These are phyloP conservation scores for Pascua sp. DNA, from an alignment of 1,284 basidiomycete genomes.

Conservation along the genomic window DNA sequence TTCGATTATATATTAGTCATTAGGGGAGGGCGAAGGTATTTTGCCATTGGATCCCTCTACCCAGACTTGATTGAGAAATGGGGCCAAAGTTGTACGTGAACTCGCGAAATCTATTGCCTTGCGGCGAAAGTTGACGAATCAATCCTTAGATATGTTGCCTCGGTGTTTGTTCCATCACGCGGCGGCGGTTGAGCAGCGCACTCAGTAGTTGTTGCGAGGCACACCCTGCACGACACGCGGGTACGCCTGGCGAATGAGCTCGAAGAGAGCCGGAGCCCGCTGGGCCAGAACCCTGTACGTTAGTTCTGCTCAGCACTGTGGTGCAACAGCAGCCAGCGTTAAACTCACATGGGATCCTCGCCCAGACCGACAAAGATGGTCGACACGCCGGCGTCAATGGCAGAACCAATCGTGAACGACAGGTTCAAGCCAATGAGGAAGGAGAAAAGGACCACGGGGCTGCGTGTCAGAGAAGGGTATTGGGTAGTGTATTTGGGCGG, in stretches of 20 bases:
- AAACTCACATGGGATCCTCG: conserved; percentile 64
- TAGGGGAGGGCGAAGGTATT: no score
- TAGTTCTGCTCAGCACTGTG: background rate
- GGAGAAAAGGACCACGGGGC: conserved; percentile 68
- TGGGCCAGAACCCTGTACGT: conserved; percentile 54
- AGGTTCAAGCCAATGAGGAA: conserved; percentile 69
- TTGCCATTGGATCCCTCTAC: no score
- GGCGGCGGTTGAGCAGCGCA: no score
- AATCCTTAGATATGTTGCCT: no score
- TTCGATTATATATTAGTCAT: no score
- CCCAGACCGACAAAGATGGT: conserved; percentile 81
- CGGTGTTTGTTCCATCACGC: no score
- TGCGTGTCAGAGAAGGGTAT: conserved; percentile 7
- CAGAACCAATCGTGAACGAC: conserved; percentile 34
- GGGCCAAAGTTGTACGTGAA: no score
- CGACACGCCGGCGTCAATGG: conserved; percentile 61
- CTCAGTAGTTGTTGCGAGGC: conserved; percentile 3
- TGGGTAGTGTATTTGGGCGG: background rate
- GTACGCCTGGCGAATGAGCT: conserved; percentile 47
- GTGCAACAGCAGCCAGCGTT: background rate
- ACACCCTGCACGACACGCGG: conserved; percentile 48
- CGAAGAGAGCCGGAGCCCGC: conserved; percentile 64
- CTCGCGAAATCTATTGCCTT: no score
- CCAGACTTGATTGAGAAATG: no score
- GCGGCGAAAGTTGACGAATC: no score